These are phyloP conservation scores for Leishmania guyanensis DNA, from an alignment of 208 protist species.

Conservation along the genomic window DNA sequence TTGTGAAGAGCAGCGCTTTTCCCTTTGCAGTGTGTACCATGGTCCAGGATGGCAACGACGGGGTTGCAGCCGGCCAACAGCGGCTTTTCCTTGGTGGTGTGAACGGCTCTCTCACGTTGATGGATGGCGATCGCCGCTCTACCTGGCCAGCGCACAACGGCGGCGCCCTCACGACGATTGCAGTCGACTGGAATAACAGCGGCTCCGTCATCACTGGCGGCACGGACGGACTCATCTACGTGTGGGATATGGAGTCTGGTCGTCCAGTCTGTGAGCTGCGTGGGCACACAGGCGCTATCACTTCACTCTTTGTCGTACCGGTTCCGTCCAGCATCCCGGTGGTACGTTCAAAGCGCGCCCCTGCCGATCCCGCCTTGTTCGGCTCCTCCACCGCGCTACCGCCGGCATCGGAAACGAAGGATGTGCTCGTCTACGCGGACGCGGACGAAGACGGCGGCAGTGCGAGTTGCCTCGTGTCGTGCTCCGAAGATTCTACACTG, in stretches of 20 bases:
- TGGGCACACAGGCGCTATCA: slow-evolving; percentile 70
- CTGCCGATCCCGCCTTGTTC: not conserved
- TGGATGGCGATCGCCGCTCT: slow-evolving; percentile 58
- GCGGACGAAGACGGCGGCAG: slow-evolving; percentile 27
- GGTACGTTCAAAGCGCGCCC: slow-evolving; percentile 15
- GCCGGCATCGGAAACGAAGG: slow-evolving; percentile 24
- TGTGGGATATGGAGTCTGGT: slow-evolving; percentile 67
- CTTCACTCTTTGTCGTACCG: slow-evolving; percentile 36
- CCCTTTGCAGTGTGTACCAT: slow-evolving; percentile 54
- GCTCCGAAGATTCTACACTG: slow-evolving; percentile 54
- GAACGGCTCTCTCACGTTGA: slow-evolving; percentile 64
- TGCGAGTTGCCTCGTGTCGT: slow-evolving; percentile 53
- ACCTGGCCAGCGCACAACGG: slow-evolving; percentile 63
- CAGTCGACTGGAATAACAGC: slow-evolving; percentile 36
- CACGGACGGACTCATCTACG: slow-evolving; percentile 66
- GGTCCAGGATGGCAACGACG: slow-evolving; percentile 29
- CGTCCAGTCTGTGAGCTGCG: slow-evolving; percentile 61
- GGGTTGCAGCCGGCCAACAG: slow-evolving; percentile 2
- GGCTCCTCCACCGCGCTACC: slow-evolving; percentile 1
- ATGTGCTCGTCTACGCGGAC: slow-evolving; percentile 42
- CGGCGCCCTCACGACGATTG: slow-evolving; percentile 62
- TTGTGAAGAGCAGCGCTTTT: slow-evolving; percentile 45
- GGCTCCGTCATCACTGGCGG: slow-evolving; percentile 68
- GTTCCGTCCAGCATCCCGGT: slow-evolving; percentile 25
- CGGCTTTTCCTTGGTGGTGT: slow-evolving; percentile 64